Evolutionary conservation across 176 grass and related monocot genomes (phyloP).

Genomic region (Lolium rigidum): DNA sequence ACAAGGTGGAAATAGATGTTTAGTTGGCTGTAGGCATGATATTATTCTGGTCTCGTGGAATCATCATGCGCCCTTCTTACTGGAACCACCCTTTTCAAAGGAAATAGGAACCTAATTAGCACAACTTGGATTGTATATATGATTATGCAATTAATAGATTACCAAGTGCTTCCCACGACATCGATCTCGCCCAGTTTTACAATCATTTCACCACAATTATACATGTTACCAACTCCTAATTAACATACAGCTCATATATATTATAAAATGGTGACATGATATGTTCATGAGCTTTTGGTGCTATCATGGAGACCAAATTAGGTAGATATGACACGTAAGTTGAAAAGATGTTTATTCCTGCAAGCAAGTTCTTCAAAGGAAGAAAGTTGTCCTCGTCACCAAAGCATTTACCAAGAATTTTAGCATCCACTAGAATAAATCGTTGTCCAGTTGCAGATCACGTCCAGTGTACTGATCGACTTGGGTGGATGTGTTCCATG

Average conservation of each 20-base stretch:
- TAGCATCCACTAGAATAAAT: slow-evolving; percentile 23
- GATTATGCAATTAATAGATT: slow-evolving; percentile 24
- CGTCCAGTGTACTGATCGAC: background rate
- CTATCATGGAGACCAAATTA: slow-evolving; percentile 47
- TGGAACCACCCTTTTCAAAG: slow-evolving; percentile 26
- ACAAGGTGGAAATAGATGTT: slow-evolving; percentile 50
- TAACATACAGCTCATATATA: background rate
- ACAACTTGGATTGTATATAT: slow-evolving; percentile 1
- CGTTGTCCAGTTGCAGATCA: background rate
- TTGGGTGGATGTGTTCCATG: slow-evolving; percentile 18
- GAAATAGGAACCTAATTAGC: background rate
- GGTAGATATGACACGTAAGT: slow-evolving; percentile 25
- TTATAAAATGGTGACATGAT: slow-evolving; percentile 4
- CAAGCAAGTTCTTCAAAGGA: slow-evolving; percentile 24
- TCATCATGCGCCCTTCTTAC: slow-evolving; percentile 31
- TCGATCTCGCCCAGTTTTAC: slow-evolving; percentile 24
- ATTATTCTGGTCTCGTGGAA: slow-evolving; percentile 18
- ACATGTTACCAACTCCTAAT: background rate
- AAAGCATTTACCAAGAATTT: slow-evolving; percentile 35
- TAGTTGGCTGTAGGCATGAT: slow-evolving; percentile 14
- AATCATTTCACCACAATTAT: slow-evolving; percentile 3
- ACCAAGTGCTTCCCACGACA: slow-evolving; percentile 50
- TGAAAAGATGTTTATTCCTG: slow-evolving; percentile 25
- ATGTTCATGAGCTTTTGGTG: slow-evolving; percentile 28
- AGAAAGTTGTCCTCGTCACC: slow-evolving; percentile 22